These are phyloP conservation scores for Beauveria sp. DNA, from an alignment of 2,329 filamentous ascomycete genomes.

Conservation along the genomic window DNA sequence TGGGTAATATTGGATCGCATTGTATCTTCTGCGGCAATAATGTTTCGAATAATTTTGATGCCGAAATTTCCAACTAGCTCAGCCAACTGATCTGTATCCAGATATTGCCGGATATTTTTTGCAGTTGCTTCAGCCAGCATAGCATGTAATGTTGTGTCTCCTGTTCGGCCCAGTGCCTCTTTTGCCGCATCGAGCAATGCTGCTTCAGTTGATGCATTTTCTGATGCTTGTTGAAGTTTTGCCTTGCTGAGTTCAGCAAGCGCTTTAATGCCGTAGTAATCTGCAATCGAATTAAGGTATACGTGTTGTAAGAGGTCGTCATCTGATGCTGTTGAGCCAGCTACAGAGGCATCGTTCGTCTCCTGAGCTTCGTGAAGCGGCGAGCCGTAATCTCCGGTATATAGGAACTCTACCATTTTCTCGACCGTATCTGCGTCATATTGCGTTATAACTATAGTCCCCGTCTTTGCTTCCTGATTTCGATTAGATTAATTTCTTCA, in stretches of 20 bases:
- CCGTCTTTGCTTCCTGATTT: slow-evolving; percentile 13
- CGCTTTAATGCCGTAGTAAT: slow-evolving; percentile 15
- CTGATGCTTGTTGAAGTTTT: slow-evolving; percentile 6
- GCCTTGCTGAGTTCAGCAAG: slow-evolving; percentile 13
- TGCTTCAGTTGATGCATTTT: not conserved
- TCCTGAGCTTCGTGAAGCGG: not conserved
- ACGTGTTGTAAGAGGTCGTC: slow-evolving; percentile 15
- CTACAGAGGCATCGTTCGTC: not conserved
- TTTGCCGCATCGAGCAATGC: not conserved
- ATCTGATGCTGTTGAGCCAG: not conserved
- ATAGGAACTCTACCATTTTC: slow-evolving; percentile 17
- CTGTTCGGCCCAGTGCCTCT: not conserved
- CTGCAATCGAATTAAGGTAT: slow-evolving; percentile 16
- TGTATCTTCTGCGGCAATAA: not conserved
- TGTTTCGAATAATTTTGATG: not conserved
- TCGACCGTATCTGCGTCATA: slow-evolving; percentile 15
- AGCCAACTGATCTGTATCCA: not conserved
- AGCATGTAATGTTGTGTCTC: not conserved
- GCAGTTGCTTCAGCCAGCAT: not conserved
- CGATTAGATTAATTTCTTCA: not conserved
- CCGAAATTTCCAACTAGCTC: not conserved
- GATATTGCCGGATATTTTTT: not conserved
- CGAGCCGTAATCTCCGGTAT: slow-evolving; percentile 15
- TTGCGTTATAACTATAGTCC: slow-evolving; percentile 11
- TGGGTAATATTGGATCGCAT: not conserved